Base-by-base conservation (phyloP, 805 yeast species). In the Candida argentea region DNA sequence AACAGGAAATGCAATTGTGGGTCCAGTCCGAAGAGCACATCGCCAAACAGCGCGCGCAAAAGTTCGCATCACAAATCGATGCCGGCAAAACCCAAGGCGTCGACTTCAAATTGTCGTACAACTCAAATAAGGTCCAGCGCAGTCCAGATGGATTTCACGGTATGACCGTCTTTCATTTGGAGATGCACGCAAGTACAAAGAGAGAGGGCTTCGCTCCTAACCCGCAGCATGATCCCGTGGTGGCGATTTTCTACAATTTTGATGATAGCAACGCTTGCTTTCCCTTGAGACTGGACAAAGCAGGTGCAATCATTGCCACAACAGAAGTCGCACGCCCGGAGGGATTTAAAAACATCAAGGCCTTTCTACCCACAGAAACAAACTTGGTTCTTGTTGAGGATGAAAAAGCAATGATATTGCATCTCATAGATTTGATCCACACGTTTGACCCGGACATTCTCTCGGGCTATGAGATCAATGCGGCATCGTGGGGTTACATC, bases 401-500 rank as follows among this genome's bases (percentile, higher is more conserved):
- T n/a, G 97, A 89, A 42, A 33, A 50, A 2, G 73, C 65, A 5
- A 59, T 83, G 72, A 46, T 86, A 2, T 55, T 63, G 6, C 64
- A 64, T 5, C 54, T 89, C 6, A 53, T 75, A 0, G 61, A 65
- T 2, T 37, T 79, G 10, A 75, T 83, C 0, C 66, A 73, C 12
- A 39, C 58, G 2, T 62, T 73, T 28, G 97, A 91, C 45, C 96
- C 97, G 0, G 98, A 91, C 48, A 72, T 91, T 17, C 44, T 91
- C 5, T 66, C 83, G 0, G 97, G 96, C 0, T 91, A 69, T 48
- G 98, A 91, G 43, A 66, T 84, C 5, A 81, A 84, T 37, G 56
- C 76, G 1, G 42, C 69, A 0, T 83, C 96, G 0, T 89, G 97
- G 97, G 97, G 98, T 0, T 91, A 82, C 43, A 29, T 87, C 0